Evolutionary conservation across 352 stramenopile genomes (phyloP), one percentile per base, ranked within the genome.

Genomic region (Phytophthora lateralis): DNA sequence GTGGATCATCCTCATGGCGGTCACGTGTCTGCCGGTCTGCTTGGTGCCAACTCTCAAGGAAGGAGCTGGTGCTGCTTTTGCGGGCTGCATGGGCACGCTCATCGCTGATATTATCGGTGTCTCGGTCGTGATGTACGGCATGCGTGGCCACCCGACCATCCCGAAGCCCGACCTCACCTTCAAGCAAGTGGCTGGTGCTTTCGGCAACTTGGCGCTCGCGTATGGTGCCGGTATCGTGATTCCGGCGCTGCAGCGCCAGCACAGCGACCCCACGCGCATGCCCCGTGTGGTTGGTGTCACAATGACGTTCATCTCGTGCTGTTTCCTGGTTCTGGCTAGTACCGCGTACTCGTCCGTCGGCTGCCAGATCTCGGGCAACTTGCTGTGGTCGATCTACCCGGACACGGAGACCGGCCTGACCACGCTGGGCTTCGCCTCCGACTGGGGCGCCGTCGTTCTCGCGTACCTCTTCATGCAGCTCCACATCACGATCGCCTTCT

Each of bases 401-500:
- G 45, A 75, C 38, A 6, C 21, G 5, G 20, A 30, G 30, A 71
- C 52, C 2, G 71, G 63, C 15, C 37, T 71, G 17, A 76, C 69
- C 2, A 63, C 63, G 18, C 66, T 85, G 11, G 70, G 73, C 27
- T 78, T 86, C 17, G 18, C 43, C 2, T 62, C 76, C 5, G 66
- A 75, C 60, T 63, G 76, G 34, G 76, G 74, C 29, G 45, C 51
- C 2, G 71, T 82, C 42, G 73, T 81, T n/a, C 60, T 82, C 15
- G 76, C 69, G 44, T 86, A 78, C 53, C 49, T 76, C 29, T 82
- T 80, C 67, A 85, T 85, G 75, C 75, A 85, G 64, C 59, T 85
- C 10, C 75, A 85, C 54, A 80, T 85, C 39, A 80, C 73, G 26
- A 82, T 85, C 53, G 75, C 73, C 21, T 77, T 82, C 44, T 75